Evolutionary conservation across 345 rosid species (phyloP).

Genomic region (Boechera stricta): DNA sequence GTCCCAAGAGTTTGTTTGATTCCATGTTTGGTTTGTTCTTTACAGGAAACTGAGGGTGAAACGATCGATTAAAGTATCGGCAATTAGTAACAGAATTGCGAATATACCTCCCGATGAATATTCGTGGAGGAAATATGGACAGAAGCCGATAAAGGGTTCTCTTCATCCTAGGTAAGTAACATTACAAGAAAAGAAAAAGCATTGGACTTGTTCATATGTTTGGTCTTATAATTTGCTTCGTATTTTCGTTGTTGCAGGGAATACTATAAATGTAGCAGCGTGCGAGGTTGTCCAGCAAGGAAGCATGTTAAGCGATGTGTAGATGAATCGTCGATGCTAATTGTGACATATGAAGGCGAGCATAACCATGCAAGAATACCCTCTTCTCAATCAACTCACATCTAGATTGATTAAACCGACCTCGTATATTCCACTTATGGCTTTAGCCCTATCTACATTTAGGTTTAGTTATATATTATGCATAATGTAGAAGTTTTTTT

Average conservation of each 20-base stretch:
- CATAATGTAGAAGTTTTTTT: neutral
- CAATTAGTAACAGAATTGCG: slow-evolving; percentile 78
- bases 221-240: neutral
- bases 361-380: slow-evolving; percentile 69
- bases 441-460: neutral
- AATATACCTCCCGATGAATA: slow-evolving; percentile 83
- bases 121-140: slow-evolving; percentile 84
- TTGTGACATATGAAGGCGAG: slow-evolving; percentile 79
- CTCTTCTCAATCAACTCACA: slow-evolving; percentile 56
- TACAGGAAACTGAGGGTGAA: slow-evolving; percentile 65
- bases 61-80: slow-evolving; percentile 73
- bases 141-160: slow-evolving; percentile 81
- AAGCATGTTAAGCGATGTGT: slow-evolving; percentile 79
- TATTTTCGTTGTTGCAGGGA: slow-evolving; percentile 54
- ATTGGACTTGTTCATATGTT: neutral
- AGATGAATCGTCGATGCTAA: slow-evolving; percentile 74
- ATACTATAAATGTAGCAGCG: slow-evolving; percentile 76
- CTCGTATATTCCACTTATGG: slow-evolving; percentile 32
- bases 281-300: slow-evolving; percentile 81
- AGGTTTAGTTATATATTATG: slow-evolving; percentile 17
- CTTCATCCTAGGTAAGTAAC: slow-evolving; percentile 51
- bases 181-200: slow-evolving; percentile 4
- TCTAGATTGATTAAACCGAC: slow-evolving; percentile 42
- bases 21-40: slow-evolving; percentile 10
- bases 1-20: neutral